These are phyloP conservation scores for Xerocomus amazonicus DNA, from an alignment of 1,284 basidiomycete species.

Conservation along the genomic window DNA sequence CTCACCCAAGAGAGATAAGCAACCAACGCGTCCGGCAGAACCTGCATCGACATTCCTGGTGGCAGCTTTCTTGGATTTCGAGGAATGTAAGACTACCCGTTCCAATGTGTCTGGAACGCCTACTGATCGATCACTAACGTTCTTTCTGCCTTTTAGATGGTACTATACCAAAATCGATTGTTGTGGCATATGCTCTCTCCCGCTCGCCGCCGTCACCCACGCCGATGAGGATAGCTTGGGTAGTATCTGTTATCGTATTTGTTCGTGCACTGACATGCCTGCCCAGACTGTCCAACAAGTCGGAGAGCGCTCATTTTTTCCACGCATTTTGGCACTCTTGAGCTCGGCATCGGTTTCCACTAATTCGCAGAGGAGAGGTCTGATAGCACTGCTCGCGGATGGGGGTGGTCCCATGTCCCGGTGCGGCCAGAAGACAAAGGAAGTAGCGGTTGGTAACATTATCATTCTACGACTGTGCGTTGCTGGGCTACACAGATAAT, in stretches of 20 bases:
- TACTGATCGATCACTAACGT: conserved; percentile 1
- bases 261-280: conserved; percentile 9
- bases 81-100: conserved; percentile 47
- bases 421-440: conserved; percentile 35
- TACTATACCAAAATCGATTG: conserved; percentile 47
- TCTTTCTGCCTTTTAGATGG: conserved; percentile 36
- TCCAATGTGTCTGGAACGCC: neutral
- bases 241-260: conserved; percentile 13
- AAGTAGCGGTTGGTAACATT: conserved; percentile 48
- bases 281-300: conserved; percentile 34
- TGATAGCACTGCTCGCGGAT: conserved; percentile 46
- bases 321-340: conserved; percentile 42
- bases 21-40: conserved; percentile 25
- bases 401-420: conserved; percentile 38
- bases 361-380: conserved; percentile 20
- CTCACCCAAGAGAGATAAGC: conserved; percentile 32
- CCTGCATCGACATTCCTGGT: conserved; percentile 45
- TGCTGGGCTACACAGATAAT: neutral
- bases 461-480: conserved; percentile 53
- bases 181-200: conserved; percentile 40
- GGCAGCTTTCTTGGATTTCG: conserved; percentile 54
- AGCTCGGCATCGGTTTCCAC: conserved; percentile 28
- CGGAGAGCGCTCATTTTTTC: conserved; percentile 40
- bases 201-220: conserved; percentile 20
- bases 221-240: conserved; percentile 32